Base-by-base conservation (phyloP, 139 green algal genomes). In the Desmodesmus armatus region DNA sequence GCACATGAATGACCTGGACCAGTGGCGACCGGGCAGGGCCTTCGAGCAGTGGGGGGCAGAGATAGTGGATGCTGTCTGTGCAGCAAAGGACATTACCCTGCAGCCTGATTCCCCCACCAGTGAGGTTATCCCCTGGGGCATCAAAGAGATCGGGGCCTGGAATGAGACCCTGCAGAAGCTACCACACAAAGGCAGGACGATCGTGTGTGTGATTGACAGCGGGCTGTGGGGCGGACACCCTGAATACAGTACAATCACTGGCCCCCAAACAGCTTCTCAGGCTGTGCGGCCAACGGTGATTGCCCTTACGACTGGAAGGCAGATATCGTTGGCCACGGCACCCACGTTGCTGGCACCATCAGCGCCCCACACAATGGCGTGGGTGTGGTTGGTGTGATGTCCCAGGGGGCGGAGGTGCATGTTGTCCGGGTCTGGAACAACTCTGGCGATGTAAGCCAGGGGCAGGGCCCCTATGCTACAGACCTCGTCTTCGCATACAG, bases 191-290 rank as follows among this genome's bases (percentile, higher is more conserved):
- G 65, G 80, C 27, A 33, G 70, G 23, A 51, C 60, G 3, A 86
- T 79, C 0, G 69, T 86, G 25, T 86, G 80, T 37, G 63, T 86
- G n/a, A 80, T 86, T 25, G 80, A 86, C 70, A 86, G 80, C 29
- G 80, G 80, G 3, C 2, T 86, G 31, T 78, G 63, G 37, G 15
- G 4, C 37, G 33, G 44, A 11, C 80, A 86, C 35, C 51, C 51
- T 6, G 80, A 86, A 37, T 84, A 84, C 63, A 67, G 19, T 6
- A 66, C 7, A 15, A 55, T 11, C 9, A 13, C 49, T 27, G 41
- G 23, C 2, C 4, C 31, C 37, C 23, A 47, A 9, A 78, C 40
- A 72, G 11, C n/a, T 5, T 86, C 15, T 39, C 17, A 17, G 80
- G 80, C 39, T 86, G 80, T 51, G 35, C 51, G 4, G 2, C 7